Base-by-base conservation (phyloP, 2,329 filamentous ascomycete genomes). In the Chaetomium strumarium region DNA sequence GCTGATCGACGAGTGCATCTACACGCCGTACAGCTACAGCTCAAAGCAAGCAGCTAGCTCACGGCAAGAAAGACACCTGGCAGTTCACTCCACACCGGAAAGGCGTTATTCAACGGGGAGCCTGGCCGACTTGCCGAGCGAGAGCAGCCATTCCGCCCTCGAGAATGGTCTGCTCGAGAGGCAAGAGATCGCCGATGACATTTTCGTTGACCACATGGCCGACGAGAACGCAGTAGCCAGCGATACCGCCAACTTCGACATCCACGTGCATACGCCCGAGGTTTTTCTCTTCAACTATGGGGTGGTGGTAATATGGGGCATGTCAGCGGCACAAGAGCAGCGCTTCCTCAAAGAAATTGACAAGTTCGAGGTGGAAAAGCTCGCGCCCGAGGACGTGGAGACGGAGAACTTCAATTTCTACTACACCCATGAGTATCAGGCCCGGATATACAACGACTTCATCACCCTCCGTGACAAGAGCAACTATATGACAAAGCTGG, bases 341-440 rank as follows among this genome's bases (percentile, higher is more conserved):
- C 83, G 88, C 37, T 96, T 99, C 66, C 75, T 99, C 14, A 93
- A 93, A 62, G 92, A 99, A 63, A 87, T 99, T 56, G 83, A 89
- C 52, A 96, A 93, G 65, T 99, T 97, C 62, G 93, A 96, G 69
- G 80, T 84, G 38, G 92, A 96, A 66, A 96, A 96, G 68, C 78
- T 97, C 45, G 84, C 84, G 24, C 81, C 86, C 11, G 91, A 95
- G 65, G 90, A 96, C 62, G 85, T 96, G 30, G 92, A 99, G 72
- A 89, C 90, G 43, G 93, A 99, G 70, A 90, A 92, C 65, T 99
- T 99, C 78, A 99, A 99, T 69, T 99, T 97, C 70, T 99, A 99
- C 75, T 97, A 99, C 73, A 97, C 93, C 3, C 82, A 88, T 63
- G 92, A 97, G 67, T 99, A 99, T 68, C 95, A 99, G 71, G 90